Base-by-base conservation (phyloP, 805 yeast genomes). In the Saturnispora dispora region DNA sequence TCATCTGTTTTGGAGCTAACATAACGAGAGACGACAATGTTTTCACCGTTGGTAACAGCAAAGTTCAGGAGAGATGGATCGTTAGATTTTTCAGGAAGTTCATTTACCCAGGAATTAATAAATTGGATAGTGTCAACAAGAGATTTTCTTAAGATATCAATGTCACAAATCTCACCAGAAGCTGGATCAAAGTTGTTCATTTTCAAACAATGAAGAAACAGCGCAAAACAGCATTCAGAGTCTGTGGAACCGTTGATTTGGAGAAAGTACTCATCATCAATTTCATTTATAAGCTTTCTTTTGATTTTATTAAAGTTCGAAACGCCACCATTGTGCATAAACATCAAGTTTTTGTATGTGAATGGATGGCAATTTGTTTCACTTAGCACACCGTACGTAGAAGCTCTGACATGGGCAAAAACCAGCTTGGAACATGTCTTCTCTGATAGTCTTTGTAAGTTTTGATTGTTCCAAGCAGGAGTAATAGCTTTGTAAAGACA, bases 351-450 rank as follows among this genome's bases (percentile, higher is more conserved):
- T 55, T 90, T 91, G 64, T 80, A 89, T 3, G 85, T 81, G 68
- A 93, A 93, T 0, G 99, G 99, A 65, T 93, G 99, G 68, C 99
- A 93, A 67, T 93, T 93, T 0, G 97, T 91, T 64, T 93, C 99
- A 10, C 95, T 78, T 27, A 93, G 69, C 1, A 87, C 95, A 45
- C 99, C 99, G 56, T 95, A 88, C 0, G 99, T 93, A 0, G 96
- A 86, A 0, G 99, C 98, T 55, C 99, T 69, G 1, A 93, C 97
- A 66, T 93, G 99, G 2, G 95, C 99, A 71, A 93, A 93, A 2
- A 91, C 88, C 47, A 90, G 69, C 48, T 76, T 74, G 1, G 95
- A 83, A 63, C 85, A 81, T 2, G 99, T 93, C 71, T 91, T 88
- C 61, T 82, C 88, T 0, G 96, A 87, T 30, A 93, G 71, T 36